Evolutionary conservation across 108 stramenopile genomes (phyloP).

Genomic region (Poteriospumella lacustris): DNA sequence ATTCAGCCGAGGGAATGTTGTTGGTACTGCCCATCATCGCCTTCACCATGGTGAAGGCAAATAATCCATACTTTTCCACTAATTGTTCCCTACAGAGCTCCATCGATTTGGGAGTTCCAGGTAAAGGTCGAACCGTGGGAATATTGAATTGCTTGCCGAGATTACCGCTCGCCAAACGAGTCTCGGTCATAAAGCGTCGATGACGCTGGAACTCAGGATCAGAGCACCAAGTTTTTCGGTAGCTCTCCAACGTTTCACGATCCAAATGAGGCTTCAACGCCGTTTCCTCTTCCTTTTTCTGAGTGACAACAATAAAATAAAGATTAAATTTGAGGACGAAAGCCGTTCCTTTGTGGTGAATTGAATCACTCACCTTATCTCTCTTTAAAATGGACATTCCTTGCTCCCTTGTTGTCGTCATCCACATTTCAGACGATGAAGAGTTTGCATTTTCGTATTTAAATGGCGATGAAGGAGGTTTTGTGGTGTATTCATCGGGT

Average conservation of each 20-base stretch:
- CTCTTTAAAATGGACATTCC: no score
- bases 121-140: background rate
- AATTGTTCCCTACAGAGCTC: background rate
- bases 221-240: background rate
- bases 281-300: no score
- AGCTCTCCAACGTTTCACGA: conserved; percentile 2
- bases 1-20: background rate
- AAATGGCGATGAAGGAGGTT: background rate
- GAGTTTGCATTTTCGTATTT: no score
- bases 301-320: no score
- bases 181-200: conserved; percentile 4
- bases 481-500: background rate
- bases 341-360: no score
- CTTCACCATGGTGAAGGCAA: background rate
- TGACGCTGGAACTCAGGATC: background rate
- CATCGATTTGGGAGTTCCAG: conserved; percentile 14
- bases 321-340: no score
- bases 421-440: no score
- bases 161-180: background rate
- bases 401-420: no score
- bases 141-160: background rate
- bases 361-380: no score
- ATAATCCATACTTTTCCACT: background rate
- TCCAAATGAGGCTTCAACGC: background rate
- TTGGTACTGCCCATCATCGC: background rate